These are phyloP conservation scores for Geotrichum bryndzae DNA, from an alignment of 1,139 yeast species.

Conservation along the genomic window DNA sequence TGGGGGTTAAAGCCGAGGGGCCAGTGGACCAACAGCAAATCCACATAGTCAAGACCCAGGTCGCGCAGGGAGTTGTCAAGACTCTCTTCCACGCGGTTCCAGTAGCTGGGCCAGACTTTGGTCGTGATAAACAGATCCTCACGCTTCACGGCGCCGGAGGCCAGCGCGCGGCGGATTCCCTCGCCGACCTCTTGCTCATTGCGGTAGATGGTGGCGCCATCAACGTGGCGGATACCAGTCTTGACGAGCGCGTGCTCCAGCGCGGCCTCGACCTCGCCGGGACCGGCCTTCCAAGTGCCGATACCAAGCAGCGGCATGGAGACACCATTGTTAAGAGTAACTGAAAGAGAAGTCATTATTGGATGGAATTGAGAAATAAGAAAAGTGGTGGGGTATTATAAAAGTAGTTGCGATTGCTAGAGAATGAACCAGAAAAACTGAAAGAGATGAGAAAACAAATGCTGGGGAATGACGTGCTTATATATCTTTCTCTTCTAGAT, in stretches of 20 bases:
- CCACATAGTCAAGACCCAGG: constrained; percentile 74
- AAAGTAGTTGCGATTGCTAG: neutral
- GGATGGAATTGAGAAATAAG: neutral
- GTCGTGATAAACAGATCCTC: constrained; percentile 71
- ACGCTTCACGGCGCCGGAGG: constrained; percentile 34
- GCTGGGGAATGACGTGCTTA: no score
- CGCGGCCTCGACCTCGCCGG: constrained; percentile 33
- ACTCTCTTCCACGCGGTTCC: constrained; percentile 53
- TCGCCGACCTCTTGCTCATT: constrained; percentile 54
- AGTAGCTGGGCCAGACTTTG: constrained; percentile 76
- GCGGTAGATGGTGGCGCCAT: constrained; percentile 53
- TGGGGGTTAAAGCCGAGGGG: constrained; percentile 54
- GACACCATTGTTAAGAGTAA: constrained; percentile 35
- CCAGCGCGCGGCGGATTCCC: constrained; percentile 33
- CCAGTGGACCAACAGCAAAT: constrained; percentile 83
- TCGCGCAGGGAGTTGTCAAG: constrained; percentile 57
- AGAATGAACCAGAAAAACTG: neutral
- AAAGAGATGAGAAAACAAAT: neutral
- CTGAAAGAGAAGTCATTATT: constrained; percentile 17
- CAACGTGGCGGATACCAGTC: constrained; percentile 56
- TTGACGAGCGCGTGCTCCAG: constrained; percentile 24
- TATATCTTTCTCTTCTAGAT: no score
- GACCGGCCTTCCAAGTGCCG: constrained; percentile 59
- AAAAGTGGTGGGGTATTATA: neutral
- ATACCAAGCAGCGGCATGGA: constrained; percentile 46